Evolutionary conservation across 345 rosid species (phyloP).

Genomic region (Arabis hirsuta): DNA sequence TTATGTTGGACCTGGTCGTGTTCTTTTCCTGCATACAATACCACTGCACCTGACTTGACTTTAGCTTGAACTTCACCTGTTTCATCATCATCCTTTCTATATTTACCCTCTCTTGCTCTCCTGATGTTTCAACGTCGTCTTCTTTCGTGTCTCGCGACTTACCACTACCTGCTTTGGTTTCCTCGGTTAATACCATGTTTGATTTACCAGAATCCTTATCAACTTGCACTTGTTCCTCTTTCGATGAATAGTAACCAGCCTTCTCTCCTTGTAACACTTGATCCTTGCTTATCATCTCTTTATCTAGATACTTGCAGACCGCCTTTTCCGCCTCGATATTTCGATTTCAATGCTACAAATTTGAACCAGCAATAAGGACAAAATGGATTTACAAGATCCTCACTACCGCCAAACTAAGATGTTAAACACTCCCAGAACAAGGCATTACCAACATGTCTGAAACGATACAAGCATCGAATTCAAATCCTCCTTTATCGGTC

Average conservation of each 20-base stretch:
- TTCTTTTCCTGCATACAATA: slow-evolving; percentile 34
- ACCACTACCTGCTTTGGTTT: not conserved
- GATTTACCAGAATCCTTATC: slow-evolving; percentile 10
- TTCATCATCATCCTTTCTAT: slow-evolving; percentile 9
- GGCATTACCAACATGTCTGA: not conserved
- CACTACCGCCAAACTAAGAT: slow-evolving; percentile 19
- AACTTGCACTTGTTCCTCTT: too few species aligned
- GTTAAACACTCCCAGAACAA: slow-evolving; percentile 35
- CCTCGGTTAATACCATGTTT: not conserved
- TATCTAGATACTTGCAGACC: slow-evolving; percentile 18
- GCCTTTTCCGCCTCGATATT: slow-evolving; percentile 12
- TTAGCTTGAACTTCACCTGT: slow-evolving; percentile 23
- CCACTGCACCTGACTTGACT: slow-evolving; percentile 9
- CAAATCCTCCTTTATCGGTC: not conserved
- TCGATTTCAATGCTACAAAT: not conserved
- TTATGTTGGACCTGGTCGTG: slow-evolving; percentile 10
- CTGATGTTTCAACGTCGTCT: not conserved
- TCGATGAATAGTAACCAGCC: too few species aligned
- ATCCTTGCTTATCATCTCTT: too few species aligned
- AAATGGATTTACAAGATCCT: slow-evolving; percentile 18
- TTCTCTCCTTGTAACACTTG: too few species aligned
- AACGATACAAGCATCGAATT: slow-evolving; percentile 33
- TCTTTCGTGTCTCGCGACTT: slow-evolving; percentile 8
- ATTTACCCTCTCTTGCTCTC: too few species aligned
- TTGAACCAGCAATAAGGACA: slow-evolving; percentile 43